Evolutionary conservation across 257 asterid genomes (phyloP).

Genomic region (Fraxinus quadrangulata): DNA sequence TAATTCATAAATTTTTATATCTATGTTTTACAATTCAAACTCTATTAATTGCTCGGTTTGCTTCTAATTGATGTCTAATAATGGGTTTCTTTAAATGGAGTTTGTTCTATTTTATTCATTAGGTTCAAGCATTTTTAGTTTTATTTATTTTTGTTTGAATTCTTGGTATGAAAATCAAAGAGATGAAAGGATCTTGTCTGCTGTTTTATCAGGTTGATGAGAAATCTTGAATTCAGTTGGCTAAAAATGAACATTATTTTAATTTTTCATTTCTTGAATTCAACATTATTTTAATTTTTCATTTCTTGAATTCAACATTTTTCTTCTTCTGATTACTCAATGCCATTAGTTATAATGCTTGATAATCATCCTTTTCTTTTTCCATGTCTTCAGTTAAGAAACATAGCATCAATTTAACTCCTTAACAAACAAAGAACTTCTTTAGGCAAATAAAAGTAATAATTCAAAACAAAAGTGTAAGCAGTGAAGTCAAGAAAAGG

Average conservation of each 20-base stretch:
- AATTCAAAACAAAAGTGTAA: neutral
- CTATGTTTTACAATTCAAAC: neutral
- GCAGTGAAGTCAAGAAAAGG: neutral
- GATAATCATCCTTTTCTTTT: conserved; percentile 16
- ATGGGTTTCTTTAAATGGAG: neutral
- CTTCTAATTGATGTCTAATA: neutral
- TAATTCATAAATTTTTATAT: neutral
- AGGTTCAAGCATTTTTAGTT: neutral
- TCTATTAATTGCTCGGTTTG: neutral
- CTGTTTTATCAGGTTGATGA: neutral
- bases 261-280: neutral
- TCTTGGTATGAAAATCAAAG: neutral
- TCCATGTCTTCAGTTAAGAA: neutral
- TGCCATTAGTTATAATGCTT: conserved; percentile 24
- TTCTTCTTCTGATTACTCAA: conserved; percentile 23
- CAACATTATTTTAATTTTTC: neutral
- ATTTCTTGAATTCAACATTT: neutral
- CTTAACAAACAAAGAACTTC: neutral
- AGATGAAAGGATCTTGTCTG: neutral
- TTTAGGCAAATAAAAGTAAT: neutral
- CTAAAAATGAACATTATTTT: neutral
- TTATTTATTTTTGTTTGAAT: neutral
- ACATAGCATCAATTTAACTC: conserved; percentile 4
- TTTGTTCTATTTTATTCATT: neutral
- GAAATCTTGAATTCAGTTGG: neutral